Percentiles rank a stretch among this genome's conserved stretches.
Conservation (phyloP, 441 rosid genomes). For the Aquilaria agallochum region DNA sequence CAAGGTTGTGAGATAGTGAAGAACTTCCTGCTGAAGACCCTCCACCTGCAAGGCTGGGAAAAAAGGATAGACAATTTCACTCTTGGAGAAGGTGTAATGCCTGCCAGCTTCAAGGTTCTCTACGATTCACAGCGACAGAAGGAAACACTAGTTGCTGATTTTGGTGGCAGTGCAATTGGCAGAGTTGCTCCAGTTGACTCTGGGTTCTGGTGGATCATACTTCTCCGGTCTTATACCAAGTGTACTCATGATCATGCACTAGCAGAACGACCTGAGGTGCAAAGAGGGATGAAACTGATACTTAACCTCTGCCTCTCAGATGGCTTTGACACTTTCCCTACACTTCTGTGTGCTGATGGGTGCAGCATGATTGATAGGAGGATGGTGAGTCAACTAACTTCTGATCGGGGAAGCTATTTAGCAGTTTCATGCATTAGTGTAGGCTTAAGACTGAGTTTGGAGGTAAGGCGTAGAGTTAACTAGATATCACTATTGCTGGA, state of each 20-base stretch:
- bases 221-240: slow-evolving; percentile 54
- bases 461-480: no score
- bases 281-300: slow-evolving; percentile 47
- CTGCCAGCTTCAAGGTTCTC: slow-evolving; percentile 46
- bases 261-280: slow-evolving; percentile 36
- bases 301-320: slow-evolving; percentile 53
- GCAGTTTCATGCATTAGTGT: no score
- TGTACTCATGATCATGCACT: slow-evolving; percentile 41
- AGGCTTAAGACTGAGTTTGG: no score
- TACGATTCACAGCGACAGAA: slow-evolving; percentile 23
- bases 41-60: slow-evolving; percentile 43
- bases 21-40: slow-evolving; percentile 43
- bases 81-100: slow-evolving; percentile 57
- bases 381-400: slow-evolving; percentile 28
- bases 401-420: no score
- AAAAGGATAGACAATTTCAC: slow-evolving; percentile 46
- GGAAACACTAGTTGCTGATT: slow-evolving; percentile 34
- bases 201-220: slow-evolving; percentile 66
- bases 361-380: slow-evolving; percentile 54
- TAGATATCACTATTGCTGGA: no score
- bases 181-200: slow-evolving; percentile 67
- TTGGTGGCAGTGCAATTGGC: slow-evolving; percentile 53
- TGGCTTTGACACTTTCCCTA: slow-evolving; percentile 57
- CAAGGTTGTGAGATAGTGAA: slow-evolving; percentile 37
- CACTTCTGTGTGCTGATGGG: slow-evolving; percentile 51